phyloP scores from a whole-genome alignment of 1,284 basidiomycete genomes.

The Pseudozyma pruni region DNA sequence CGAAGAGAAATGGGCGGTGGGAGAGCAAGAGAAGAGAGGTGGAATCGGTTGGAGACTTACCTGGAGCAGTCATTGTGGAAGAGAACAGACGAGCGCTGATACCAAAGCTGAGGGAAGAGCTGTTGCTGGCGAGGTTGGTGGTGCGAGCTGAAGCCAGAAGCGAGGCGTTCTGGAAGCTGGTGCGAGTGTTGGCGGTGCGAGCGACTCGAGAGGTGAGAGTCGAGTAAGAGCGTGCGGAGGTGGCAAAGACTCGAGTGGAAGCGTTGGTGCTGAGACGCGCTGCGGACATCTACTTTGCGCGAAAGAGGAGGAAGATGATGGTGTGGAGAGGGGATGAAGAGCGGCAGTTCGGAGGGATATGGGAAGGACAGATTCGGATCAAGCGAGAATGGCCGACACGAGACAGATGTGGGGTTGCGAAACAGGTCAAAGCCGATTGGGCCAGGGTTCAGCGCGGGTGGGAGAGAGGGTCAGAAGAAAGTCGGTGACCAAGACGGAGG shows the following conservation, averaged over 20 bases:
- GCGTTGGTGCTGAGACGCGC: constrained; percentile 40
- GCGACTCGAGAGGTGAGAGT: constrained; percentile 32
- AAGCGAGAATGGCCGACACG: constrained; percentile 7
- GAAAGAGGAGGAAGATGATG: background rate
- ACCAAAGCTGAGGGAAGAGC: constrained; percentile 9
- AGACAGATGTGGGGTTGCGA: constrained; percentile 20
- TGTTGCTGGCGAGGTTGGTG: constrained; percentile 4
- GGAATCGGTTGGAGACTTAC: too few relatives aligned
- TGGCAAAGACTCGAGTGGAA: constrained; percentile 28
- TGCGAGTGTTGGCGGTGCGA: constrained; percentile 28
- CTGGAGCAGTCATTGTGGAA: constrained; percentile 38
- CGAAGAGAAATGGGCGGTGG: too few relatives aligned
- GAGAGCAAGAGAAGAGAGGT: too few relatives aligned
- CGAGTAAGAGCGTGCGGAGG: constrained; percentile 36
- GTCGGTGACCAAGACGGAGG: constrained; percentile 2
- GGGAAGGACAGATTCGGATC: background rate
- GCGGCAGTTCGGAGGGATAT: constrained; percentile 12
- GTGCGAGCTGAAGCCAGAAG: constrained; percentile 14
- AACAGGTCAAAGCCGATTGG: constrained; percentile 29
- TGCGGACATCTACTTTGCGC: constrained; percentile 43
- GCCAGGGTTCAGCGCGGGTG: background rate
- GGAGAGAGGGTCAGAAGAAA: constrained; percentile 2
- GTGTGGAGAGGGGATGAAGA: background rate
- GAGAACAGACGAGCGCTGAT: constrained; percentile 25
- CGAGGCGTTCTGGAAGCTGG: constrained; percentile 11